Percentiles rank a stretch among this genome's conserved stretches.
Evolutionary conservation across 176 grass and related monocot genomes (phyloP).

Genomic region (Oryza coarctata): DNA sequence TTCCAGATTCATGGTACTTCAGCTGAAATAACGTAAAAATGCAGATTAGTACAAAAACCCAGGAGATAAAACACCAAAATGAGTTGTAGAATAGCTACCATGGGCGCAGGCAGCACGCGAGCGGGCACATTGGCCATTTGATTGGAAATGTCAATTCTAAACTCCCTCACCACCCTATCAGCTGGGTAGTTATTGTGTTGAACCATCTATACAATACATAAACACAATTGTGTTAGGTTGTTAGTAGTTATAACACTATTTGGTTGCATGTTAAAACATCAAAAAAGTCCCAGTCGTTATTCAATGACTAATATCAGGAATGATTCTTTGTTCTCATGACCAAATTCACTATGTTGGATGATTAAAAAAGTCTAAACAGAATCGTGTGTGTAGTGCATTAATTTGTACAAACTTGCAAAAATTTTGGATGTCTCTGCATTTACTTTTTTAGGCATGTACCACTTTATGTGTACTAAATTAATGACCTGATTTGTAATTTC

Average conservation of each 20-base stretch:
- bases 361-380: too few species aligned
- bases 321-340: too few species aligned
- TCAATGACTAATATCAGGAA: too few species aligned
- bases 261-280: not conserved
- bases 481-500: not conserved
- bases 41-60: not conserved
- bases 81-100: constrained; percentile 34
- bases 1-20: constrained; percentile 67
- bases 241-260: not conserved
- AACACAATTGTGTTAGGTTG: not conserved
- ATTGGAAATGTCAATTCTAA: constrained; percentile 49
- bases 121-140: constrained; percentile 51
- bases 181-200: constrained; percentile 49
- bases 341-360: too few species aligned
- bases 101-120: constrained; percentile 58
- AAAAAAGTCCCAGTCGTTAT: not conserved
- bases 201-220: constrained; percentile 59
- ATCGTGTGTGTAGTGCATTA: too few species aligned
- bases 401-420: not conserved
- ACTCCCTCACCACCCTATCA: constrained; percentile 46
- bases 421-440: too few species aligned
- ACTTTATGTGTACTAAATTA: not conserved
- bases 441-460: not conserved
- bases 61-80: constrained; percentile 7
- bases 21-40: constrained; percentile 49